phyloP scores from a whole-genome alignment of 192 early-diverging fungal species.

The Coemansia sp. region DNA sequence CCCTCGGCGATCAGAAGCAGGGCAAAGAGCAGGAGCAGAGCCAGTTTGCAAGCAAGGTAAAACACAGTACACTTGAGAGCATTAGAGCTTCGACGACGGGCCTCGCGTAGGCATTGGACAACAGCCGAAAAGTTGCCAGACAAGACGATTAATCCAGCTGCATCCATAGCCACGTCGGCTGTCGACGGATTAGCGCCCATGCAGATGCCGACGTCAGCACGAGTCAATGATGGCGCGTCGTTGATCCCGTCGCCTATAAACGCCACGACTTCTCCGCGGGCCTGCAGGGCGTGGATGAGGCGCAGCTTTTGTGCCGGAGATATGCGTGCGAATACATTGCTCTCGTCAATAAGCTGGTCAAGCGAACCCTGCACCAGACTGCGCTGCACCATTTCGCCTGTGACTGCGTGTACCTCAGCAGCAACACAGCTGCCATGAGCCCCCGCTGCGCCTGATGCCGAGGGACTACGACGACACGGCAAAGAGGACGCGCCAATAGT shows the following conservation, averaged over 20 bases:
- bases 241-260: slow-evolving; percentile 86
- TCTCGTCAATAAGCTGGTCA: slow-evolving; percentile 38
- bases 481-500: not conserved
- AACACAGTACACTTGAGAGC: slow-evolving; percentile 31
- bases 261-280: slow-evolving; percentile 47
- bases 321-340: slow-evolving; percentile 51
- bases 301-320: slow-evolving; percentile 47
- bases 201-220: slow-evolving; percentile 84
- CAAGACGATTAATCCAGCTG: slow-evolving; percentile 42
- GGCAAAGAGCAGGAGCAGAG: slow-evolving; percentile 35
- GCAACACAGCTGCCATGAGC: not conserved
- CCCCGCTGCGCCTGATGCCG: not conserved
- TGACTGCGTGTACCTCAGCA: slow-evolving; percentile 40
- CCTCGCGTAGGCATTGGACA: slow-evolving; percentile 39
- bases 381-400: slow-evolving; percentile 51
- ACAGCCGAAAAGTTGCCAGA: slow-evolving; percentile 40
- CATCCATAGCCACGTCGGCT: slow-evolving; percentile 64
- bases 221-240: slow-evolving; percentile 84
- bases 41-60: slow-evolving; percentile 42
- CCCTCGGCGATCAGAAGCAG: slow-evolving; percentile 33
- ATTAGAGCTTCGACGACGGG: slow-evolving; percentile 28
- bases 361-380: slow-evolving; percentile 30
- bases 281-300: slow-evolving; percentile 43
- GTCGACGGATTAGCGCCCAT: slow-evolving; percentile 72
- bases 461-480: not conserved